Evolutionary conservation across 805 yeast genomes (phyloP).

Genomic region (baker's yeast (Saccharomyces cerevisiae)): DNA sequence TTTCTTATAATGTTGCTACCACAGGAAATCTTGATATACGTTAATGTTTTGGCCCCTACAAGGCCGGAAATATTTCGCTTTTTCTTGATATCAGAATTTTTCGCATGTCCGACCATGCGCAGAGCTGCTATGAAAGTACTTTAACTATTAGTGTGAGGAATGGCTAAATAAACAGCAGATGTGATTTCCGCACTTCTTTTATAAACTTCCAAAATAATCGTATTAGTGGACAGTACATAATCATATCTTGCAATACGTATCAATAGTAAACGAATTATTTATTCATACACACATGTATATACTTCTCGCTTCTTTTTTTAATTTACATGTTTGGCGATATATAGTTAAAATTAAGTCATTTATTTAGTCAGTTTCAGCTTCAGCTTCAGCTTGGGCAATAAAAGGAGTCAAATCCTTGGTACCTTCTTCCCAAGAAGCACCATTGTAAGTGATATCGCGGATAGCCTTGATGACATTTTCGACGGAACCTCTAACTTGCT

Average conservation of each 20-base stretch:
- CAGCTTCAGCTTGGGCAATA: slow-evolving; percentile 51
- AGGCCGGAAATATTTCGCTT: neutral
- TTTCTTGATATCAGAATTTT: neutral
- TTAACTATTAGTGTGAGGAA: neutral
- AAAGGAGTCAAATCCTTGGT: slow-evolving; percentile 65
- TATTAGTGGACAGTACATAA: neutral
- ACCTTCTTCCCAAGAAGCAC: slow-evolving; percentile 78
- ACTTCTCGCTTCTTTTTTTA: neutral
- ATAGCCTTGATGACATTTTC: slow-evolving; percentile 68
- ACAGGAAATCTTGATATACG: neutral
- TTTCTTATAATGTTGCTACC: neutral
- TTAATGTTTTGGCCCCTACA: neutral
- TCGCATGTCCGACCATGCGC: neutral
- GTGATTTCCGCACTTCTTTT: neutral
- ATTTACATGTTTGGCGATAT: neutral
- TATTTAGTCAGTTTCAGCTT: slow-evolving; percentile 4
- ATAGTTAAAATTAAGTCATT: neutral
- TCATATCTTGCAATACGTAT: neutral
- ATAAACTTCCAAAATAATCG: neutral
- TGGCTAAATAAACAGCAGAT: neutral
- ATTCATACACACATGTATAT: neutral
- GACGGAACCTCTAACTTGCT: slow-evolving; percentile 88
- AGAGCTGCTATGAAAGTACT: neutral
- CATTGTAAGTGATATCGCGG: slow-evolving; percentile 64
- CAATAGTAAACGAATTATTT: neutral